Base-by-base conservation (phyloP, 2,329 filamentous ascomycete species). In the Coleophoma crateriformis region DNA sequence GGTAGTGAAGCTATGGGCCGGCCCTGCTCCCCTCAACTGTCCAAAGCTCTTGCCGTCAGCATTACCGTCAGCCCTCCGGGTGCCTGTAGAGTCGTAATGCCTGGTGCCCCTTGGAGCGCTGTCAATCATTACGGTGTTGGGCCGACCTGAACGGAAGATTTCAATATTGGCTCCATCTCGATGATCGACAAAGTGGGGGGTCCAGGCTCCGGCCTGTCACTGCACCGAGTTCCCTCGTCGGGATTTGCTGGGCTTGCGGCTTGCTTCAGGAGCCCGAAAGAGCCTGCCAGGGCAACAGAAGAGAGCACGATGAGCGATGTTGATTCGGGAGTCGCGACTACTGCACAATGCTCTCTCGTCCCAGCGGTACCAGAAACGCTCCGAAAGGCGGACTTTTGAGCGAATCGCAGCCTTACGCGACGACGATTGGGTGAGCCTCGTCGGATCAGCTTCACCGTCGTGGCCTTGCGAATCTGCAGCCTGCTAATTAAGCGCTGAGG, bases 401-500 rank as follows among this genome's bases (percentile, higher is more conserved):
- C 41, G 41, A 44, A 44, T 44, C n/a, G 41, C 20, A 44, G 41
- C 41, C 41, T 44, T 27, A 44, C 22, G 6, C 32, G 22, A 32
- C 2, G 11, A 44, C 41, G 19, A 44, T 15, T 44, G 41, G 41
- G 20, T 44, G 27, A 27, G 3, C 22, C 10, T 43, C 11, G 8
- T 27, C 41, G 41, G 27, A 33, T 20, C 10, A 33, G 7, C 13
- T 10, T 20, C 19, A 22, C 13, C 10, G 14, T 44, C 19, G 39
- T 20, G 39, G 15, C 39, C 39, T 41, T 22, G 41, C 41, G 19
- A 27, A n/a, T n/a, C 27, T 14, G 41, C 35, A n/a, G n/a, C n/a
- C 19, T 44, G 41, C 41, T 44, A 44, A 27, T 14, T 44, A 44
- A 44, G 41, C 41, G 41, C 41, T 32, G 17, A 44, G 41, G 19